A percentile compares a stretch with the other conserved stretches of the same genome.
Evolutionary conservation across 352 stramenopile genomes (phyloP).

Genomic region (Phytophthora sojae): DNA sequence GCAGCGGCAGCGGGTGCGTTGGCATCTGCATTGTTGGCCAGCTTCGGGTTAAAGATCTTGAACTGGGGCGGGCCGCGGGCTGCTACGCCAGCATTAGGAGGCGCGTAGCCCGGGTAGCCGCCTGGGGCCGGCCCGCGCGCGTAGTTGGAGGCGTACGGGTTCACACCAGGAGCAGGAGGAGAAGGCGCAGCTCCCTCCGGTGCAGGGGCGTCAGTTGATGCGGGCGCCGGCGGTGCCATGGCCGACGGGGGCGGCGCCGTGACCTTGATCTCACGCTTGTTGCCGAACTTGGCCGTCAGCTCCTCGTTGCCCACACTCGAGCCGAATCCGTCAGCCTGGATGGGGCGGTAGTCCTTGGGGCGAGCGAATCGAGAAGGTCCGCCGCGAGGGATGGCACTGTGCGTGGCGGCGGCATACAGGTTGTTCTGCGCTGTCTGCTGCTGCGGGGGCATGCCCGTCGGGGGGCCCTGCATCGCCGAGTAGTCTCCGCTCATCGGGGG

Average conservation of each 20-base stretch:
- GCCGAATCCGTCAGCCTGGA: conserved; percentile 90
- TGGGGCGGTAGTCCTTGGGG: conserved; percentile 80
- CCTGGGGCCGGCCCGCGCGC: conserved; percentile 35
- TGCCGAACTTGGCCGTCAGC: conserved; percentile 91
- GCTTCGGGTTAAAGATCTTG: conserved; percentile 90
- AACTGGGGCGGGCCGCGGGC: conserved; percentile 72
- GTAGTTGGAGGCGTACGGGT: conserved; percentile 67
- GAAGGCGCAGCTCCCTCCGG: conserved; percentile 3
- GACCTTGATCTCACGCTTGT: conserved; percentile 83
- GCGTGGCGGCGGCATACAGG: conserved; percentile 79
- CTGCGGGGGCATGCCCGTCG: conserved; percentile 35
- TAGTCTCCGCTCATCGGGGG: conserved; percentile 72
- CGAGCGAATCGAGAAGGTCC: conserved; percentile 58
- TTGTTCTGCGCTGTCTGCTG: conserved; percentile 57
- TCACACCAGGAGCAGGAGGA: conserved; percentile 40
- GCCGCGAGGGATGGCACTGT: conserved; percentile 82
- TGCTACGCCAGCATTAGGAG: conserved; percentile 37
- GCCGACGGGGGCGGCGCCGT: conserved; percentile 72
- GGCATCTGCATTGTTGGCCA: conserved; percentile 46
- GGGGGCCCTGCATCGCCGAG: conserved; percentile 28
- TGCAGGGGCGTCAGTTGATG: conserved; percentile 11
- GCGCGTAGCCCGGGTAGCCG: conserved; percentile 48
- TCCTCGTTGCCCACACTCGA: conserved; percentile 90
- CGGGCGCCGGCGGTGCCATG: conserved; percentile 21
- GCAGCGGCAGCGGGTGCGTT: conserved; percentile 21